Evolutionary conservation across 352 stramenopile genomes (phyloP), one percentile per base, ranked within the genome.

Genomic region (Achlya hypogyna): DNA sequence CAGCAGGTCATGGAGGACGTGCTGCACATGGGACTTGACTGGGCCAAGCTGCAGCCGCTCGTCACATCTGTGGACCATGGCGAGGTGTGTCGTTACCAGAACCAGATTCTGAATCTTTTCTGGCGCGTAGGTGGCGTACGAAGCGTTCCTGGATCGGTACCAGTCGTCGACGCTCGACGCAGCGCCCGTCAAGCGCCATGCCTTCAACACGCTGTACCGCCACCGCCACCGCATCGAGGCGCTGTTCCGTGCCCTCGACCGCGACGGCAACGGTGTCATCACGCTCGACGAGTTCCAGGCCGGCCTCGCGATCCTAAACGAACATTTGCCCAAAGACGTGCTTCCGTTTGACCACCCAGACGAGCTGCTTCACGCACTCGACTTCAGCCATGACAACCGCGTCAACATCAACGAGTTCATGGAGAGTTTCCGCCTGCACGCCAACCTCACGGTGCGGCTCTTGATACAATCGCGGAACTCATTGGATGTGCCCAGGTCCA

Each of bases 391-490:
- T 64, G 83, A 94, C 69, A 90, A 91, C 53, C 79, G 88, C 63
- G 84, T 94, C 73, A 92, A 94, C 75, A 94, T 94, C 63, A 94
- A 94, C 70, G 85, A 94, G 77, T 94, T 94, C 69, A 88, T 94
- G 75, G 85, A 94, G 56, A 80, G 82, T 54, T 94, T 94, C 72
- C 82, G 85, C 27, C 86, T 94, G 58, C 90, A 91, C 51, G 85
- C 85, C 32, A 91, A 87, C 71, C 77, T 94, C 45, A 94, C 85
- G 22, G 81, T n/a, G n/a, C n/a, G n/a, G n/a, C n/a, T n/a, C n/a
- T n/a, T n/a, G n/a, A n/a, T n/a, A 49, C 25, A 20, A 20, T 8
- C 5, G 16, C 51, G 5, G 25, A 14, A 9, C 45, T 10, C 45
- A 53, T n/a, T n/a, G n/a, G n/a, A n/a, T n/a, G n/a, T n/a, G n/a